Conservation (phyloP, 306 rosid species). For the Vigna nakashimae region DNA sequence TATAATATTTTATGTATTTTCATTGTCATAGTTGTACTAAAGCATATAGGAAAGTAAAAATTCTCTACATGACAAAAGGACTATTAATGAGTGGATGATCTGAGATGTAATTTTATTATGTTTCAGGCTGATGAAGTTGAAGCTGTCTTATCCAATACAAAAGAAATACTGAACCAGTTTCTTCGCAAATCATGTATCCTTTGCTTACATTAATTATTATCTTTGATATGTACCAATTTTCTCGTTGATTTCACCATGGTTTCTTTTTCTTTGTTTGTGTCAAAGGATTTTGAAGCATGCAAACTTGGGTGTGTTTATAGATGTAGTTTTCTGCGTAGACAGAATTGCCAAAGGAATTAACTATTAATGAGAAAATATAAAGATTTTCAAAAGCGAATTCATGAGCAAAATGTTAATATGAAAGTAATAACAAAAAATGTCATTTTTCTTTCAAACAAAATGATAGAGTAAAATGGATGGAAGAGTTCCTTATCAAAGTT, state of each 20-base stretch:
- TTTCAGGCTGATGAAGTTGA: constrained; percentile 81
- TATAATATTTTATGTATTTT: constrained; percentile 16
- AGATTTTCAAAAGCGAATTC: constrained; percentile 21
- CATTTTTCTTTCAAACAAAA: constrained; percentile 25
- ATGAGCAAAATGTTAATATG: constrained; percentile 19
- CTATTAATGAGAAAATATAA: constrained; percentile 8
- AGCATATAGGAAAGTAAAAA: constrained; percentile 24
- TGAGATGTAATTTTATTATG: constrained; percentile 41
- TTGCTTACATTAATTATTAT: constrained; percentile 29
- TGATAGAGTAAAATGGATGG: constrained; percentile 17
- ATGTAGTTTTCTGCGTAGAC: neutral
- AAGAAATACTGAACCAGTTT: constrained; percentile 81
- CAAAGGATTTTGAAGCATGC: constrained; percentile 24
- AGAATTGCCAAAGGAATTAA: constrained; percentile 1
- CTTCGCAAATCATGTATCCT: constrained; percentile 86
- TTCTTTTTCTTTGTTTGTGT: constrained; percentile 27
- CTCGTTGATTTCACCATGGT: constrained; percentile 31
- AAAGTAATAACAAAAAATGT: neutral
- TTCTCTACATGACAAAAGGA: constrained; percentile 15
- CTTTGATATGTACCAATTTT: constrained; percentile 22
- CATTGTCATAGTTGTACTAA: constrained; percentile 28
- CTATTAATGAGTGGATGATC: constrained; percentile 31
- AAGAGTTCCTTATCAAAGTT: constrained; percentile 37
- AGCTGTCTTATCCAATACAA: constrained; percentile 83
- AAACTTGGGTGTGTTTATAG: neutral